Base-by-base conservation (phyloP, 2,329 filamentous ascomycete genomes). In the Diaporthe citri region DNA sequence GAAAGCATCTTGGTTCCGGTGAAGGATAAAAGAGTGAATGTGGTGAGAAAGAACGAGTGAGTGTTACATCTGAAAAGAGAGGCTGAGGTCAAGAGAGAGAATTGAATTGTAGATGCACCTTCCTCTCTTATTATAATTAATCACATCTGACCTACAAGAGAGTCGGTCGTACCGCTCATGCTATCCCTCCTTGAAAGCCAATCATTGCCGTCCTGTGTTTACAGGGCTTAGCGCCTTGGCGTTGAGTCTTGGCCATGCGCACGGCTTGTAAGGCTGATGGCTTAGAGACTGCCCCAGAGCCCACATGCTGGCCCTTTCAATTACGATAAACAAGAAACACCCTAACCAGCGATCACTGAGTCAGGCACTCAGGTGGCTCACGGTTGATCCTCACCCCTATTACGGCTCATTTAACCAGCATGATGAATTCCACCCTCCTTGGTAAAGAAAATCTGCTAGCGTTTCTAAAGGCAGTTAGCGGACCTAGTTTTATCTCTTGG, bases 171-270 rank as follows among this genome's bases (percentile, higher is more conserved):
- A 48, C 41, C 25, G 6, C 28, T 43, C 13, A 51, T n/a, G 60
- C 41, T 17, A 34, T n/a, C 7, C 60, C 43, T 34, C 43, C 43
- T n/a, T 51, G 41, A 51, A 51, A 36, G 60, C 60, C 60, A 66
- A 66, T 43, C 60, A 66, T 66, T 66, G 20, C 28, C 51, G 28
- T 48, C 60, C 60, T 66, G 51, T 66, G 36, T 36, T 66, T 66
- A 51, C 41, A 20, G 43, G 7, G 15, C 12, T 43, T 46, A 20
- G 39, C 28, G 60, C 8, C 41, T 64, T 46, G 56, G 34, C 56
- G 9, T 39, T 15, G 4, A 60, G 43, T 36, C 28, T 66, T 36
- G 43, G 39, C 43, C 60, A 17, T 12, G 6, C 20, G 60, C 43
- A 36, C 28, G 60, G 20, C n/a, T 20, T 6, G 48, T 51, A 36